Base-by-base conservation (phyloP, 257 asterid genomes). In the Thymus mandschuricus region DNA sequence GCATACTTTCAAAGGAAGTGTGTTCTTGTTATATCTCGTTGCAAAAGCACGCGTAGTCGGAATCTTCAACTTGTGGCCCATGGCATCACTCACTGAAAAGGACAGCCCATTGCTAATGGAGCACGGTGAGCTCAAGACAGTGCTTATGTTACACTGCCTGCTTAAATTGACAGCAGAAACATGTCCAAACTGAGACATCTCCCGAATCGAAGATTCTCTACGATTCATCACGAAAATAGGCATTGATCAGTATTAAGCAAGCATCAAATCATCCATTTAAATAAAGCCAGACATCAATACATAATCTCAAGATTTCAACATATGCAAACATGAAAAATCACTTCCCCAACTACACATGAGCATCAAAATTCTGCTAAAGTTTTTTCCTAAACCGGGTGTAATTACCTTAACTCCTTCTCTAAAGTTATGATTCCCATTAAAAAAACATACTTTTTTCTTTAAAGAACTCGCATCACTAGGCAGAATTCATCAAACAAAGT, bases 131-230 rank as follows among this genome's bases (percentile, higher is more conserved):
- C 72, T 79, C 79, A 79, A 82, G 44, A 76, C 77, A 67, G 44
- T 76, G 69, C 62, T 51, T 58, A 66, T 68, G 77, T 54, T 84
- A 74, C 51, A 75, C 76, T 86, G 96, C 72, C 84, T 73, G 66
- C 81, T 87, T 81, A 82, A 57, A 80, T 78, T 90, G 66, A 87
- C 84, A 2, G 94, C 96, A 80, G 97, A 93, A 76, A 89, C 96
- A 27, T 84, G 87, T 68, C 93, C 96, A 52, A 87, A 76, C 58
- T 83, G 92, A 72, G 86, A 79, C 98, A 93, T 91, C 69, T 72
- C 66, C 78, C 68, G 65, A 75, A 48, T 54, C 27, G 21, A 72
- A 74, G 52, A 30, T 54, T 35, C 78, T 70, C 59, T 15, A 43
- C 78, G 75, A 73, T 75, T 79, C 69, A 79, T 69, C 78, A 68